Evolutionary conservation across 352 stramenopile genomes (phyloP).

Genomic region (Phytopythium delawarense): DNA sequence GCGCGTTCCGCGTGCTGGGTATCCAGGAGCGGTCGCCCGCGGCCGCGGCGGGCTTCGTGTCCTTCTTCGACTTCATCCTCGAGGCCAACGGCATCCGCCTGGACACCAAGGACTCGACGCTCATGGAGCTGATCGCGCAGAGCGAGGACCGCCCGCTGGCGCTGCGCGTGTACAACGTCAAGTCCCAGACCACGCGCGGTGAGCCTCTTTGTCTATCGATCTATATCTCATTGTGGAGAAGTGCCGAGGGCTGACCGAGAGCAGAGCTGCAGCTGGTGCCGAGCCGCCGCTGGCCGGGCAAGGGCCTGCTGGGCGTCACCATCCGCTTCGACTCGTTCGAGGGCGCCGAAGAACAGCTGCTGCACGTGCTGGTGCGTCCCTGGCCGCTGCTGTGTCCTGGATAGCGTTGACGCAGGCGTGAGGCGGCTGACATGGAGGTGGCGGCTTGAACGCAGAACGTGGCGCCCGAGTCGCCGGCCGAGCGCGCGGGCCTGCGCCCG

Average conservation of each 20-base stretch:
- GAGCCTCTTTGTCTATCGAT: not conserved
- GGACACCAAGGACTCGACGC: conserved; percentile 83
- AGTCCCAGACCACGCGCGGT: conserved; percentile 66
- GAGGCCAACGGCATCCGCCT: conserved; percentile 89
- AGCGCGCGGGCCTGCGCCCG: conserved; percentile 85
- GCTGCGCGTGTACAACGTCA: conserved; percentile 77
- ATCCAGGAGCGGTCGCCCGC: conserved; percentile 95
- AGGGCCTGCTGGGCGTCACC: conserved; percentile 95
- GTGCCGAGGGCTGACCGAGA: not conserved
- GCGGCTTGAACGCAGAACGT: conserved; percentile 53
- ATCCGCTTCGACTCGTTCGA: conserved; percentile 97
- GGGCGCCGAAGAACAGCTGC: conserved; percentile 92
- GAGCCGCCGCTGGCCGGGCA: conserved; percentile 90
- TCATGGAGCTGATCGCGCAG: conserved; percentile 91
- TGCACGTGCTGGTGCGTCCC: conserved; percentile 88
- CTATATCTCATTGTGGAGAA: not conserved
- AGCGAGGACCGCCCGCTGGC: conserved; percentile 73
- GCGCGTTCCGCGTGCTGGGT: conserved; percentile 94
- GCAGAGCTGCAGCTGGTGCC: conserved; percentile 86
- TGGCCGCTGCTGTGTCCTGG: not conserved
- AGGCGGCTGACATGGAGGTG: not conserved
- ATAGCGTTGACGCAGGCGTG: not conserved
- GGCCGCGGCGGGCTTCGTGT: conserved; percentile 90
- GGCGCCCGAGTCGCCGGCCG: conserved; percentile 83
- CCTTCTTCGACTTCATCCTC: conserved; percentile 98